These are phyloP conservation scores for Debaryomyces fabryi DNA, from an alignment of 1,139 yeast genomes.

Conservation along the genomic window DNA sequence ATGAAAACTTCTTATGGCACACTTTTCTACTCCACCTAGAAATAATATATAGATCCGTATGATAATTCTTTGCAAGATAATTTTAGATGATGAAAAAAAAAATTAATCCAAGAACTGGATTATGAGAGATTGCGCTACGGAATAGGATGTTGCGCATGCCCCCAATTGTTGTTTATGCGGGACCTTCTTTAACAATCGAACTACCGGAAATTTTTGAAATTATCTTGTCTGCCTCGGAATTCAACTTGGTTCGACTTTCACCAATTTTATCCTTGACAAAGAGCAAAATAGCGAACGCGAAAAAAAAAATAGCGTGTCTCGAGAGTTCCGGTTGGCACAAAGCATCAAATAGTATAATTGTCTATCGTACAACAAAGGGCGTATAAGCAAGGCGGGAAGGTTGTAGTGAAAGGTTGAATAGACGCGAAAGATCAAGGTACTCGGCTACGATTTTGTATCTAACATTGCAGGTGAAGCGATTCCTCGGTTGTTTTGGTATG, in stretches of 20 bases:
- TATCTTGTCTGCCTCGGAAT: neutral
- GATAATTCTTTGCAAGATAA: neutral
- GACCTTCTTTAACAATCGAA: neutral
- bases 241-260: neutral
- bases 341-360: neutral
- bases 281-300: neutral
- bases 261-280: neutral
- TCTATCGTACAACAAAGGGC: neutral
- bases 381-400: neutral
- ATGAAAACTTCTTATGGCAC: neutral
- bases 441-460: neutral
- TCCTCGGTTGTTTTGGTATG: neutral
- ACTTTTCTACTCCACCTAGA: neutral
- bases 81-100: neutral
- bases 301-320: neutral
- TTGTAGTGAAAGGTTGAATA: neutral
- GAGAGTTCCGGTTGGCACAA: neutral
- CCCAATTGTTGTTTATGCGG: neutral
- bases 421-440: neutral
- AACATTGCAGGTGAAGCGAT: neutral
- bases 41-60: neutral
- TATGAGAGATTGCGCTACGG: neutral
- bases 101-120: neutral
- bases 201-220: neutral
- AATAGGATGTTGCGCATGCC: neutral